Percentiles rank a stretch among this genome's conserved stretches.
These are phyloP conservation scores for Sporothrix phasma DNA, from an alignment of 2,329 filamentous ascomycete species.

Conservation along the genomic window DNA sequence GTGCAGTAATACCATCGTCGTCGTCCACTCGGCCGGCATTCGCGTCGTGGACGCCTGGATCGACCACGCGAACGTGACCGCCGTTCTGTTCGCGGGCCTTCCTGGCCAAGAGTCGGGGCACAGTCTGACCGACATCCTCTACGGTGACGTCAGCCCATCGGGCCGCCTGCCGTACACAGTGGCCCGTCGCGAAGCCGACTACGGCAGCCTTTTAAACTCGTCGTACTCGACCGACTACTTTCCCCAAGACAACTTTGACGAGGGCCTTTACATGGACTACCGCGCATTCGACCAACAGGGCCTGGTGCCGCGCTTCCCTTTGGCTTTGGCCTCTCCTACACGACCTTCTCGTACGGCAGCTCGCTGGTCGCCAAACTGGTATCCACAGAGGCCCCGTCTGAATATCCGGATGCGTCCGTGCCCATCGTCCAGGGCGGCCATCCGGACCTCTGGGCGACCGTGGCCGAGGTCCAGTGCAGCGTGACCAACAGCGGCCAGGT, in stretches of 20 bases:
- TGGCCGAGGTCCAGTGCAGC: conserved; percentile 29
- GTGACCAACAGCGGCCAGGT: conserved; percentile 33
- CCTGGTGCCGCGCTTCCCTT: conserved; percentile 63
- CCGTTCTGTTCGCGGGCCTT: conserved; percentile 40
- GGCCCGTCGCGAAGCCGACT: conserved; percentile 32
- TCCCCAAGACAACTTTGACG: conserved; percentile 60
- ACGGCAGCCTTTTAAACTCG: conserved; percentile 23
- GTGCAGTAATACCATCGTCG: conserved; percentile 47
- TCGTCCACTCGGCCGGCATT: conserved; percentile 50
- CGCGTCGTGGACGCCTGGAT: conserved; percentile 41
- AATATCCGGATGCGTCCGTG: conserved; percentile 8
- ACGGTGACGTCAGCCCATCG: conserved; percentile 34
- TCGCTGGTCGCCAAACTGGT: conserved; percentile 38
- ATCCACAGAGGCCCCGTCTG: conserved; percentile 42
- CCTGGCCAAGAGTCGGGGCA: conserved; percentile 43
- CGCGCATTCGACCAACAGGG: conserved; percentile 55
- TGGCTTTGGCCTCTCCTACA: conserved; percentile 67
- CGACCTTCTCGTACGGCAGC: conserved; percentile 52
- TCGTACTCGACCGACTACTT: conserved; percentile 15
- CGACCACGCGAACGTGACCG: conserved; percentile 42
- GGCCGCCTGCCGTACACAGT: conserved; percentile 39
- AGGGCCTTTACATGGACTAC: conserved; percentile 72
- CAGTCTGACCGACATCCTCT: conserved; percentile 34
- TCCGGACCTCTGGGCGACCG: conserved; percentile 31
- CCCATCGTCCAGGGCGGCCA: conserved; percentile 17